Evolutionary conservation across 2,329 filamentous ascomycete genomes (phyloP), one percentile per base, ranked within the genome.

Genomic region (Pseudogymnoascus verrucosus): DNA sequence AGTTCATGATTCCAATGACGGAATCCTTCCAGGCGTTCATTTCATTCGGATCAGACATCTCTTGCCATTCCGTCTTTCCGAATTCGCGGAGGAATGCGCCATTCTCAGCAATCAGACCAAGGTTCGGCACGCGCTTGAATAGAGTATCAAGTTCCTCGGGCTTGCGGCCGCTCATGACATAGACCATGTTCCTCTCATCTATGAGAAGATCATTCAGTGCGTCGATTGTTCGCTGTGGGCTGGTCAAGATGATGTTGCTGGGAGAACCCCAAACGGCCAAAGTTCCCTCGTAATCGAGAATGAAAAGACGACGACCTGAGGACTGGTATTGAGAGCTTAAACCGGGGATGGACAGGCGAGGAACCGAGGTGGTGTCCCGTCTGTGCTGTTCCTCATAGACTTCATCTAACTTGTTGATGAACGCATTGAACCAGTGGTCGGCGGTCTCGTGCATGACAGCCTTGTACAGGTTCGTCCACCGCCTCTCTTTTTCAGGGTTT

Each of bases 221-320:
- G 65, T 93, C 89, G 57, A 96, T 82, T 0, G 93, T 92, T 28
- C 91, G 88, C 73, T 84, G 89, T 2, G 92, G 92, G 68, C 90
- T 96, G 61, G 91, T 89, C 16, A 95, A 82, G 60, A 96, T 91
- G 66, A 95, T 93, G 71, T 90, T 89, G 65, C 86, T 89, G 63
- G 91, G 88, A 0, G 90, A 89, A 3, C 91, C 91, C 84, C 91
- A 95, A 62, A 89, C 91, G 47, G 95, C 90, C 6, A 98, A 79
- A 0, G 93, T 98, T 51, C 92, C 93, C 75, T 98, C 93, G 71
- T 96, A 96, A 72, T 98, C 93, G 51, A 98, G 81, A 67, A 98
- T 87, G 75, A 98, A 95, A 2, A 98, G 80, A 14, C 93, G 87
- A 19, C 85, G 84, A 44, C 84, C 75, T 0, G 89, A 84, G 7